Evolutionary conservation across 371 early-diverging fungal genomes (phyloP), one percentile per base, ranked within the genome.

Genomic region (Saksenaea vasiformis): DNA sequence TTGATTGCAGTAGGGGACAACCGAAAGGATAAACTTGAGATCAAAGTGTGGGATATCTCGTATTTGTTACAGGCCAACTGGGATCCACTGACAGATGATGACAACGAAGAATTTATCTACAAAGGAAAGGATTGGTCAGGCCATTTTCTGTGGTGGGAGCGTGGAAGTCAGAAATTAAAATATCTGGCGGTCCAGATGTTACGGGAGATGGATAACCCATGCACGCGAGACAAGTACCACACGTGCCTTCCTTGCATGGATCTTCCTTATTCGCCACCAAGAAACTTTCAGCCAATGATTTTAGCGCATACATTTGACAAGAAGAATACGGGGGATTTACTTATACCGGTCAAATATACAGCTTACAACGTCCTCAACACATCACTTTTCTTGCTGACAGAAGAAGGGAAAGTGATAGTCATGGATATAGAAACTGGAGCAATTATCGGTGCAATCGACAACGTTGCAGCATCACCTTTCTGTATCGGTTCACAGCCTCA

Each of bases 11-110:
- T 74, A 38, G 74, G 74, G 10, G 74, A 74, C 51, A 70, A 74
- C 37, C 64, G 62, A 22, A 53, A 53, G 4, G 74, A 73, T 35
- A 70, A 71, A 22, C 58, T 79, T 13, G 80, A 77, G 34, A 74
- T 79, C 64, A 76, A 77, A 56, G 73, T 79, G 0, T 79, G 80
- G 80, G 80, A 79, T 54, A 79, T 79, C 19, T 67, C 74, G 1
- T 73, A 74, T 55, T 27, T 79, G 5, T 55, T 79, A 24, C 56
- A 43, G 35, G 68, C 66, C 0, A 56, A 61, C 5, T 76, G 77
- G 77, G 53, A 69, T 8, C 79, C 76, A 0, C 59, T 74, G 19
- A 44, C 13, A 13, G 27, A 17, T 17, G 10, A 10, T n/a, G 26
- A 27, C 4, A 24, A 26, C 13, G 61, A 44, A 7, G 28, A 47